Evolutionary conservation across 2,329 filamentous ascomycete genomes (phyloP).

Genomic region (Fusarium torreyae): DNA sequence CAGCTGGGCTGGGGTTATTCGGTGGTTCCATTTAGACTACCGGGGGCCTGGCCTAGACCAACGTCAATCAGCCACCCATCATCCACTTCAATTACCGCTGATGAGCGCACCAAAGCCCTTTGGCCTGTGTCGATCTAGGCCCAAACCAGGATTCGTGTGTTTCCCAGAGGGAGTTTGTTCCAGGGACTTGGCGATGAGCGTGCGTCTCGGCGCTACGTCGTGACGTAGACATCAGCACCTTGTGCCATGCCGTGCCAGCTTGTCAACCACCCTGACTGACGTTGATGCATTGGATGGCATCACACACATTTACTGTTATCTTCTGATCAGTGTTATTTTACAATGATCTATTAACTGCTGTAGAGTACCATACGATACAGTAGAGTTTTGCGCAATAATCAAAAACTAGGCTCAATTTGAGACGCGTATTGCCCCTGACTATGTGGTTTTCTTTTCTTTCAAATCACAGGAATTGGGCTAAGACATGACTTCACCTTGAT

Average conservation of each 20-base stretch:
- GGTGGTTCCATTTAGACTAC: conserved; percentile 27
- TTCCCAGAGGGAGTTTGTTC: conserved; percentile 30
- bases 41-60: conserved; percentile 15
- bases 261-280: conserved; percentile 28
- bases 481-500: conserved; percentile 52
- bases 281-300: conserved; percentile 19
- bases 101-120: conserved; percentile 21
- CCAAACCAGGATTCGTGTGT: conserved; percentile 39
- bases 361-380: neutral
- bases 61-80: conserved; percentile 1
- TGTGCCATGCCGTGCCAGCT: conserved; percentile 32
- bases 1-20: conserved; percentile 13
- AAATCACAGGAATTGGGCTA: conserved; percentile 37
- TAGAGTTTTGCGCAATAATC: neutral
- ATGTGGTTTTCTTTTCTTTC: conserved; percentile 7
- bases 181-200: conserved; percentile 46
- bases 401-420: neutral
- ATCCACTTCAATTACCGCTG: conserved; percentile 22
- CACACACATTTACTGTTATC: conserved; percentile 5
- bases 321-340: neutral
- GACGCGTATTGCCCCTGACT: conserved; percentile 1
- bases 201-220: conserved; percentile 33
- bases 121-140: conserved; percentile 37
- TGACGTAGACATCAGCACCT: conserved; percentile 47
- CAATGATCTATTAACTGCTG: neutral